Percentiles rank a stretch among this genome's conserved stretches.
Evolutionary conservation across 139 green algal genomes (phyloP).

Genomic region (Gonium pectorale): DNA sequence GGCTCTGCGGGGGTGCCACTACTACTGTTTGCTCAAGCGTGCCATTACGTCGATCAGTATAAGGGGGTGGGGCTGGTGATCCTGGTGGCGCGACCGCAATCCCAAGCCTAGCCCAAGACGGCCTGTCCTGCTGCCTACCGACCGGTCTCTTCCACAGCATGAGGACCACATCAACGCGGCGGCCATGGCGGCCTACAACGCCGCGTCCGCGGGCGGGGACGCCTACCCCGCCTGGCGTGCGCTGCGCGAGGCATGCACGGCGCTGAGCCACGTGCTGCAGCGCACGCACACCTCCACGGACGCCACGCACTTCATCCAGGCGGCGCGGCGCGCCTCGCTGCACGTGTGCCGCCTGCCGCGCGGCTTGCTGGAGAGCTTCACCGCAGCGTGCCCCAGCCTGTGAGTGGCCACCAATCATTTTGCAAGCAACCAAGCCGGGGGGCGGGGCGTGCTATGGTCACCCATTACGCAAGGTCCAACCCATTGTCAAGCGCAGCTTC

Average conservation of each 20-base stretch:
- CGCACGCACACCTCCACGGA: slow-evolving; percentile 36
- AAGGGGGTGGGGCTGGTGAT: neutral
- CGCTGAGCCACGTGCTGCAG: slow-evolving; percentile 27
- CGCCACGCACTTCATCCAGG: slow-evolving; percentile 46
- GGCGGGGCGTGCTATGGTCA: neutral
- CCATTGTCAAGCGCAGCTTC: too few relatives aligned
- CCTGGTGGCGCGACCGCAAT: too few relatives aligned
- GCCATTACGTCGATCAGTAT: too few relatives aligned
- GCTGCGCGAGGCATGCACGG: slow-evolving; percentile 11
- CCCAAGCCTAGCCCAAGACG: too few relatives aligned
- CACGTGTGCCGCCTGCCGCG: slow-evolving; percentile 43
- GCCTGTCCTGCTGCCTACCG: too few relatives aligned
- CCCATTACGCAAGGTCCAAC: too few relatives aligned
- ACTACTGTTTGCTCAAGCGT: too few relatives aligned
- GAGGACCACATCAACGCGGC: slow-evolving; percentile 35
- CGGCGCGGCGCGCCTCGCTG: slow-evolving; percentile 32
- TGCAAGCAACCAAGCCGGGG: too few relatives aligned
- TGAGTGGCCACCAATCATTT: too few relatives aligned
- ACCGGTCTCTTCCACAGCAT: neutral
- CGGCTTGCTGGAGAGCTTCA: slow-evolving; percentile 23
- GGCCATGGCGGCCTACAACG: slow-evolving; percentile 2
- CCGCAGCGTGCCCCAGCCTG: slow-evolving; percentile 1
- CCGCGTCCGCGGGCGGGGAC: neutral
- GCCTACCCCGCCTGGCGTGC: slow-evolving; percentile 17
- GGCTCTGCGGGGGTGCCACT: neutral